Base-by-base conservation (phyloP, 1,284 basidiomycete species). In the Butyriboletus pseudospeciosus region DNA sequence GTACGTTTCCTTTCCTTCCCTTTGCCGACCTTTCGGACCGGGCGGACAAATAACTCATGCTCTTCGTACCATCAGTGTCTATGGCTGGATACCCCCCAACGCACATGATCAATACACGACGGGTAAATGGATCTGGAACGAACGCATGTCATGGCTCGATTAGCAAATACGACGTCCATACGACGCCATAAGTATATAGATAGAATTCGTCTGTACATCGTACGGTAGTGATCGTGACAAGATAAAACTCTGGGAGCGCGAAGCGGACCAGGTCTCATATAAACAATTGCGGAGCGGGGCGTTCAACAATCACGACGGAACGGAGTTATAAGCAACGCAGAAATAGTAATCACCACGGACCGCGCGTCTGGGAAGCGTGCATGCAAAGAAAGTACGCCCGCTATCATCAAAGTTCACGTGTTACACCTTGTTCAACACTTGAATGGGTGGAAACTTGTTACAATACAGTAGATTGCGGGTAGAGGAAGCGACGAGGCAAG, bases 381-480 rank as follows among this genome's bases (percentile, higher is more conserved):
- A 53, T 58, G 58, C 39, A 28, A 42, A 45, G 55, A 55, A 52
- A 51, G 49, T 47, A 57, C 54, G 56, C 63, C 57, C 70, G 65
- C 61, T 59, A 71, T 73, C 73, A 75, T 72, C 76, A 76, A 71
- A 74, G 75, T 79, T 75, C 75, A 69, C 60, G 71, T 71, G 62
- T 70, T 73, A 73, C 67, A 74, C 69, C 72, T 71, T 65, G 71
- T 76, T 81, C 76, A 79, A 81, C 76, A 79, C 72, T 78, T 77
- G 74, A 77, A 76, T 70, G 74, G 75, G 72, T 67, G 68, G 67
- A 73, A 75, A 80, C 79, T 78, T 83, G 81, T 76, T 87, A 87
- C 84, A 87, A 84, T 87, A 87, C 86, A 88, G 77, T 84, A 81
- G 79, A 80, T 68, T 74, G 71, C 62, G 45, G 63, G 57, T 59